Conservation (phyloP, 1,139 yeast genomes). For the Scheffersomyces segobiensis region DNA sequence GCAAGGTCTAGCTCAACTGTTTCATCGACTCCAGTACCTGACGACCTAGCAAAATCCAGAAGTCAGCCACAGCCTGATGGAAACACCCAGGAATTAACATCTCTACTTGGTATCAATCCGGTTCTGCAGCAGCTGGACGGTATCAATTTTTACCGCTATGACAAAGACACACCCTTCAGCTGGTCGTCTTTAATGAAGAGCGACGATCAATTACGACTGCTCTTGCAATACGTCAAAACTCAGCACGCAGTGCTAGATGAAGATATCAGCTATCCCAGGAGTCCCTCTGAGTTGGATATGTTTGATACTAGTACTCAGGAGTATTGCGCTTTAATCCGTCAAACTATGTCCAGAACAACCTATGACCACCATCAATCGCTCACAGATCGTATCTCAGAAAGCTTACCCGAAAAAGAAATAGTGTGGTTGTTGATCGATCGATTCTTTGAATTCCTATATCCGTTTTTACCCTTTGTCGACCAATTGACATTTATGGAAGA, state of each 20-base stretch:
- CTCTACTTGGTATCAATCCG: neutral
- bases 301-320: neutral
- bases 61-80: neutral
- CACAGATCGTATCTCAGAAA: neutral
- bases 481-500: constrained; percentile 16
- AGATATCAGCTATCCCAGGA: neutral
- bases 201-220: constrained; percentile 6
- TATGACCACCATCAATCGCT: neutral
- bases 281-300: neutral
- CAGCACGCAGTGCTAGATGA: constrained; percentile 3
- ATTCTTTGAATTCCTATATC: constrained; percentile 16
- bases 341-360: neutral
- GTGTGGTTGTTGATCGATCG: constrained; percentile 18
- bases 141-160: neutral
- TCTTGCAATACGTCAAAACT: constrained; percentile 4
- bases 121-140: neutral
- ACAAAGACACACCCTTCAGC: neutral
- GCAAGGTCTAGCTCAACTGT: neutral
- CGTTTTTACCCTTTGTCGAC: constrained; percentile 18
- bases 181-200: constrained; percentile 6
- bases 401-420: constrained; percentile 14
- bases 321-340: neutral
- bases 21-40: neutral
- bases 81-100: neutral
- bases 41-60: neutral